Conservation (phyloP, 2,329 filamentous ascomycete species). For the Colletotrichum lindemuthianum region DNA sequence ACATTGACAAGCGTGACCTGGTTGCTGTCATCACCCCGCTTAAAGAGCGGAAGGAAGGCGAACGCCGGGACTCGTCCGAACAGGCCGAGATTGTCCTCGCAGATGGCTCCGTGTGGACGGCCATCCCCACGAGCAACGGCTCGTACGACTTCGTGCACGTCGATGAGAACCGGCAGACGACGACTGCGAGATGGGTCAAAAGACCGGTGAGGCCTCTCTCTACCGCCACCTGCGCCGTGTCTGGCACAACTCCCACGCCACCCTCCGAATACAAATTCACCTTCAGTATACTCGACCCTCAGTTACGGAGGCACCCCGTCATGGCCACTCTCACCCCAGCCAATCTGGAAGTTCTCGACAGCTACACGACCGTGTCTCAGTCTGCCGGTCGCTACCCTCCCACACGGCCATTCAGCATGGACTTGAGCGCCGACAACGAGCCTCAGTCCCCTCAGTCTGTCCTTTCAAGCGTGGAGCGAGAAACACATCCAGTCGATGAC, state of each 20-base stretch:
- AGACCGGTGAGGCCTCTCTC: slow-evolving; percentile 44
- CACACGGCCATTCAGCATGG: slow-evolving; percentile 46
- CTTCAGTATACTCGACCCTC: slow-evolving; percentile 80
- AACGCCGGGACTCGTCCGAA: slow-evolving; percentile 58
- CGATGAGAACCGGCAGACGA: slow-evolving; percentile 65
- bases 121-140: slow-evolving; percentile 61
- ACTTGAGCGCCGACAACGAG: slow-evolving; percentile 33
- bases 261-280: slow-evolving; percentile 68
- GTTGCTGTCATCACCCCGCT: slow-evolving; percentile 72
- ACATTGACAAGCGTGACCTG: slow-evolving; percentile 61
- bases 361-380: slow-evolving; percentile 67
- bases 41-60: slow-evolving; percentile 58
- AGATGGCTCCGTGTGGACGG: slow-evolving; percentile 69
- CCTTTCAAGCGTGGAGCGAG: slow-evolving; percentile 19
- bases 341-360: slow-evolving; percentile 75
- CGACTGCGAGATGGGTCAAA: slow-evolving; percentile 76
- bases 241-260: slow-evolving; percentile 40
- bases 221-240: slow-evolving; percentile 36
- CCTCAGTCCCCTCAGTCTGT: slow-evolving; percentile 6
- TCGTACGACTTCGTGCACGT: slow-evolving; percentile 74
- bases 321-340: slow-evolving; percentile 73
- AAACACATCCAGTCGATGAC: slow-evolving; percentile 38
- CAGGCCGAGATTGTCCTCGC: slow-evolving; percentile 73
- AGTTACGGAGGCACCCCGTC: slow-evolving; percentile 76
- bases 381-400: slow-evolving; percentile 61